Conservation (phyloP, 139 green algal genomes). For the Spirogloea muscicola region DNA sequence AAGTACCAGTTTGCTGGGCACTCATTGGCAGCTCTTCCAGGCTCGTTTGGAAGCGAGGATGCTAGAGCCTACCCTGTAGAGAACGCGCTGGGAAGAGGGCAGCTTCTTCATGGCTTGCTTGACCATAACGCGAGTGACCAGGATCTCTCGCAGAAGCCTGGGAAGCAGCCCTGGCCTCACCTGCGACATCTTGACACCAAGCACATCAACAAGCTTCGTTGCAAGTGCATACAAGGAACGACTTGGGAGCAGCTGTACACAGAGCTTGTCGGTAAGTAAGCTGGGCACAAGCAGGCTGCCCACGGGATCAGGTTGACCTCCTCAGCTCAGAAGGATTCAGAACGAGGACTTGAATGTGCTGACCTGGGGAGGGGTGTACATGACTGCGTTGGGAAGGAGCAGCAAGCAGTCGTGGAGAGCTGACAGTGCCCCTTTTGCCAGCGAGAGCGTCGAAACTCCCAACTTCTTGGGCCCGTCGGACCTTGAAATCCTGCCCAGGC, state of each 20-base stretch:
- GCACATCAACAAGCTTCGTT: too few species aligned
- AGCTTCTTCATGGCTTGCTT: conserved; percentile 85
- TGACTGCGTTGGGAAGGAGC: conserved; percentile 80
- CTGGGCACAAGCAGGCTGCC: too few species aligned
- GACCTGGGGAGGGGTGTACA: conserved; percentile 62
- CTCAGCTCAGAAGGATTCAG: too few species aligned
- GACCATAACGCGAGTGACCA: conserved; percentile 92
- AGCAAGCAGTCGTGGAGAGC: conserved; percentile 23
- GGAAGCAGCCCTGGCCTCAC: conserved; percentile 79
- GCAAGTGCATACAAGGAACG: too few species aligned
- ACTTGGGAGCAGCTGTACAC: too few species aligned
- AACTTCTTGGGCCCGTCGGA: conserved; percentile 24
- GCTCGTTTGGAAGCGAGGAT: too few species aligned
- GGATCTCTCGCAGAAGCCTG: conserved; percentile 87
- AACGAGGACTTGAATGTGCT: too few species aligned
- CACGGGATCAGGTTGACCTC: too few species aligned
- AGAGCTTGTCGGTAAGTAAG: too few species aligned
- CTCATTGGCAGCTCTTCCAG: too few species aligned
- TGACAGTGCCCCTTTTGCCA: conserved; percentile 20
- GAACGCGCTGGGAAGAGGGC: conserved; percentile 51
- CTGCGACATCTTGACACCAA: too few species aligned
- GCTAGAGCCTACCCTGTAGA: conserved; percentile 74
- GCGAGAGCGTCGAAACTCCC: conserved; percentile 17
- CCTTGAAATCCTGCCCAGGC: conserved; percentile 61
- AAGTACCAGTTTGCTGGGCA: too few species aligned